Conservation (phyloP, 192 early-diverging fungal genomes). For the Phlyctochytrium bullatum region DNA sequence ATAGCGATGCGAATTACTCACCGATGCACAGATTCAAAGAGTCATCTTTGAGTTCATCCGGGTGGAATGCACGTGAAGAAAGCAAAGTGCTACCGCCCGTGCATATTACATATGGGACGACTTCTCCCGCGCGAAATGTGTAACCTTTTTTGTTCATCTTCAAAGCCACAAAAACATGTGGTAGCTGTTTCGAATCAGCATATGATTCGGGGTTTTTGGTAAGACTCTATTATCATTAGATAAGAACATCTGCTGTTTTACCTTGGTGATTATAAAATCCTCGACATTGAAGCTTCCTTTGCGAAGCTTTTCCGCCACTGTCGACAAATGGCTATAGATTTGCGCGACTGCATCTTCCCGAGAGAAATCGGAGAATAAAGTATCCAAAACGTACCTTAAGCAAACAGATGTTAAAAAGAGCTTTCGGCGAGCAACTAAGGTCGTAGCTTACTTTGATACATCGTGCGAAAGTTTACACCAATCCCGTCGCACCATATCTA, state of each 20-base stretch:
- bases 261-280: constrained; percentile 91
- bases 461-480: constrained; percentile 95
- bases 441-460: constrained; percentile 54
- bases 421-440: too few species aligned
- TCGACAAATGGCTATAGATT: constrained; percentile 74
- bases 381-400: constrained; percentile 38
- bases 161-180: constrained; percentile 94
- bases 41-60: constrained; percentile 69
- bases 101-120: constrained; percentile 91
- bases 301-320: constrained; percentile 70
- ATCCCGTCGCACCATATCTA: constrained; percentile 94
- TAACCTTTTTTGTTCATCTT: constrained; percentile 69
- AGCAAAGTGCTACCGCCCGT: constrained; percentile 46
- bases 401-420: constrained; percentile 20
- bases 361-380: constrained; percentile 67
- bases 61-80: constrained; percentile 78
- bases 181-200: constrained; percentile 79
- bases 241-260: constrained; percentile 18
- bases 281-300: constrained; percentile 68
- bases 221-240: constrained; percentile 53
- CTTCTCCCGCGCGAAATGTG: constrained; percentile 77
- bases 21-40: constrained; percentile 48
- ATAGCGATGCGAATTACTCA: constrained; percentile 20
- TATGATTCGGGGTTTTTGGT: constrained; percentile 92
- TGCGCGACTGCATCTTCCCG: constrained; percentile 70